Evolutionary conservation across 202 grass and related monocot species (phyloP).

Genomic region (Bolboschoenoplectus hybrid): DNA sequence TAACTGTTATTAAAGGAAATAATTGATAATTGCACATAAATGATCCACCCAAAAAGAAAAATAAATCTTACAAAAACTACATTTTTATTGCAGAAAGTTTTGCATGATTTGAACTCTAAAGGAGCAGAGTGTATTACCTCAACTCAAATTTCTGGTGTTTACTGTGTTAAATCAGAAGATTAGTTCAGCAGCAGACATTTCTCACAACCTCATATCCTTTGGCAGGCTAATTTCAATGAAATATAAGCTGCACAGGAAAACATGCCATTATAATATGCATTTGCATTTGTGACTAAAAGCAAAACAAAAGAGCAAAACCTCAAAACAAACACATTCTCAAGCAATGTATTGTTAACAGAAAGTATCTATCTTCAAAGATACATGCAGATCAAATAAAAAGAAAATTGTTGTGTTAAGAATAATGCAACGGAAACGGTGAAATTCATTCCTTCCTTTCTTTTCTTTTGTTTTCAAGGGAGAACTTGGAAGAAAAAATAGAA

Average conservation of each 20-base stretch:
- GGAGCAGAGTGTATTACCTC: neutral
- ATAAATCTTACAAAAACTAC: neutral
- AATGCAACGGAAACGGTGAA: neutral
- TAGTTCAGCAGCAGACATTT: constrained; percentile 5
- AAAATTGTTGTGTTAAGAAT: constrained; percentile 13
- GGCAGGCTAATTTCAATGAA: constrained; percentile 89
- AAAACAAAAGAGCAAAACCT: neutral
- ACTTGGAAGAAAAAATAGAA: neutral
- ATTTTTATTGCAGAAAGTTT: neutral
- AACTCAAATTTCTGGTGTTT: neutral
- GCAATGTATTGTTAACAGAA: neutral
- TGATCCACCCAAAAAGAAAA: neutral
- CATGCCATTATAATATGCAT: neutral
- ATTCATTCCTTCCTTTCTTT: neutral
- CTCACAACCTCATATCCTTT: constrained; percentile 70
- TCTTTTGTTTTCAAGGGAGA: constrained; percentile 11
- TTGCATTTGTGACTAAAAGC: constrained; percentile 29
- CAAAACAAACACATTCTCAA: neutral
- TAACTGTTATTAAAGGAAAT: neutral
- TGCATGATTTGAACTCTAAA: neutral
- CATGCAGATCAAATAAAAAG: neutral
- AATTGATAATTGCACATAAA: neutral
- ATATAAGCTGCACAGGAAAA: constrained; percentile 59
- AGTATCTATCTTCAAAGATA: neutral
- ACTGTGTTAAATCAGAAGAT: neutral